A percentile compares a stretch with the other conserved stretches of the same genome.
Conservation (phyloP, 1,284 basidiomycete species). For the Tylopilus sp. region DNA sequence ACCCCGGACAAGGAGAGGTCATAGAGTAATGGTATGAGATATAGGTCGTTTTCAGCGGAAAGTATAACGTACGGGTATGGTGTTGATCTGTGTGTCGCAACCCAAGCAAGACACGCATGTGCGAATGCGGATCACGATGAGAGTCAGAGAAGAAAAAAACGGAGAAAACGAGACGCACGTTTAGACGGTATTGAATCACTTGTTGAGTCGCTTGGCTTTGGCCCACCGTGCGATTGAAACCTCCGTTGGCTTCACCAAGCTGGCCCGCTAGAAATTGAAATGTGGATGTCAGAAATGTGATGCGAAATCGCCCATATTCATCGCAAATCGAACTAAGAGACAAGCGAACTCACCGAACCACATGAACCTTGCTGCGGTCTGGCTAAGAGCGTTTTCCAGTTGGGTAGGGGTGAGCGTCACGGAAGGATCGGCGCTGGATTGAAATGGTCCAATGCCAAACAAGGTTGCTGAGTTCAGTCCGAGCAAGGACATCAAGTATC, state of each 20-base stretch:
- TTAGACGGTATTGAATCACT: background rate
- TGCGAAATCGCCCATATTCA: too few relatives aligned
- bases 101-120: too few relatives aligned
- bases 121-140: background rate
- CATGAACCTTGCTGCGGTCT: too few relatives aligned
- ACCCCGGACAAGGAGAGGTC: background rate
- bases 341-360: too few relatives aligned
- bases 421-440: background rate
- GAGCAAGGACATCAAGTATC: conserved; percentile 2
- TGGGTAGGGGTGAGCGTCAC: background rate
- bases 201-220: background rate
- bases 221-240: background rate
- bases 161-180: background rate
- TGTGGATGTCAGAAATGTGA: background rate
- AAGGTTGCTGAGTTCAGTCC: background rate
- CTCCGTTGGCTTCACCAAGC: background rate
- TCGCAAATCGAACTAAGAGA: too few relatives aligned
- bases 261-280: background rate
- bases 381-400: background rate
- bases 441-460: too few relatives aligned
- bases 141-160: background rate
- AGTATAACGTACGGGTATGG: background rate
- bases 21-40: background rate
- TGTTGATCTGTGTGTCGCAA: background rate
- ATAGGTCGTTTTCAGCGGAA: too few relatives aligned